Conservation (phyloP, 257 asterid genomes). For the Rauvolfia tetraphylla region DNA sequence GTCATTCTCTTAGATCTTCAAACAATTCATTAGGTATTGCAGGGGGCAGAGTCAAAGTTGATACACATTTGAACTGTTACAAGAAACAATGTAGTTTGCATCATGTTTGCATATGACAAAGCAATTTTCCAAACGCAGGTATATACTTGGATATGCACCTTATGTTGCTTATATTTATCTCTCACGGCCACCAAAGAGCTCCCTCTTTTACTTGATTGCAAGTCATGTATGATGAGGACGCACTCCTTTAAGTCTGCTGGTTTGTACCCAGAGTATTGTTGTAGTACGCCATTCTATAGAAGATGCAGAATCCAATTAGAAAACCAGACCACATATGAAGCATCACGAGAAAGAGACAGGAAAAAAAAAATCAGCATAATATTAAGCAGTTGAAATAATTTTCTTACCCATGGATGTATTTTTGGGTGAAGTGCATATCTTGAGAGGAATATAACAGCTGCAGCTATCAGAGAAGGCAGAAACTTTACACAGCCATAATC, state of each 20-base stretch:
- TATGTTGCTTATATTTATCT: constrained; percentile 72
- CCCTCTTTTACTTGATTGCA: constrained; percentile 59
- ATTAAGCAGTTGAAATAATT: background rate
- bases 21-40: constrained; percentile 54
- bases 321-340: background rate
- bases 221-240: constrained; percentile 51
- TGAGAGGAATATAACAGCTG: constrained; percentile 65
- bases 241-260: constrained; percentile 58
- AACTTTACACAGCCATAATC: constrained; percentile 69
- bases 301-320: constrained; percentile 1
- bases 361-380: background rate
- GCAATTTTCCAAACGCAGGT: background rate
- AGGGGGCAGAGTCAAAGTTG: constrained; percentile 39
- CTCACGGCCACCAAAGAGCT: constrained; percentile 53
- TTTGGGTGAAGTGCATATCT: constrained; percentile 62
- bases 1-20: constrained; percentile 15
- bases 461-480: constrained; percentile 83
- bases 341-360: background rate
- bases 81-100: constrained; percentile 5
- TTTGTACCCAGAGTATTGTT: constrained; percentile 54
- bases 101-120: background rate
- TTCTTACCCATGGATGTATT: constrained; percentile 69
- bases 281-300: constrained; percentile 38
- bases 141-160: constrained; percentile 33
- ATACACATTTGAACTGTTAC: constrained; percentile 73